These are phyloP conservation scores for Solanum megistacrolobum DNA, from an alignment of 257 asterid genomes.

Conservation along the genomic window DNA sequence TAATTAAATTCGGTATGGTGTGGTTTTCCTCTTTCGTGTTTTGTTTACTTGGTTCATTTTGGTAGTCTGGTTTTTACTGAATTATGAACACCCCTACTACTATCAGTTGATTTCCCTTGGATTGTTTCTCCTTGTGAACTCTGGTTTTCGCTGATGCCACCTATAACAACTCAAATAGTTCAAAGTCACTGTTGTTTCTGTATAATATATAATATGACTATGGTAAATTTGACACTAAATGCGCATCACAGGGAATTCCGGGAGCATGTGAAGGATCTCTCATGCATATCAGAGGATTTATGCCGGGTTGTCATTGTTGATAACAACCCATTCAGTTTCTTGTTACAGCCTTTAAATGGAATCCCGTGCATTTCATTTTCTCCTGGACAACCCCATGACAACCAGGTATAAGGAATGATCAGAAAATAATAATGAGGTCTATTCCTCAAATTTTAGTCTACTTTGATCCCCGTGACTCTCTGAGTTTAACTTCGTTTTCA, in stretches of 20 bases:
- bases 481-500: not conserved
- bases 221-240: not conserved
- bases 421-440: not conserved
- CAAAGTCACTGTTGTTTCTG: not conserved
- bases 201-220: not conserved
- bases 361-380: slow-evolving; percentile 73
- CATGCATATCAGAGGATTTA: slow-evolving; percentile 63
- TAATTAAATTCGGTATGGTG: not conserved
- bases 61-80: not conserved
- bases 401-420: slow-evolving; percentile 40
- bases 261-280: slow-evolving; percentile 87
- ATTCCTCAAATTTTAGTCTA: not conserved
- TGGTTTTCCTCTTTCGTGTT: not conserved
- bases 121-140: not conserved
- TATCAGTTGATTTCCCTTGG: not conserved
- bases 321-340: slow-evolving; percentile 93
- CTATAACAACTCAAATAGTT: not conserved
- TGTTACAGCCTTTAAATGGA: slow-evolving; percentile 88
- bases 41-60: not conserved
- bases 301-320: slow-evolving; percentile 79
- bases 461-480: not conserved
- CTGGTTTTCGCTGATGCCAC: not conserved
- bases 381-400: slow-evolving; percentile 64
- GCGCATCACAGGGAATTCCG: slow-evolving; percentile 58
- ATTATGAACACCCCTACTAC: not conserved